These are phyloP conservation scores for Trichoderma sp. DNA, from an alignment of 2,329 filamentous ascomycete species.

Conservation along the genomic window DNA sequence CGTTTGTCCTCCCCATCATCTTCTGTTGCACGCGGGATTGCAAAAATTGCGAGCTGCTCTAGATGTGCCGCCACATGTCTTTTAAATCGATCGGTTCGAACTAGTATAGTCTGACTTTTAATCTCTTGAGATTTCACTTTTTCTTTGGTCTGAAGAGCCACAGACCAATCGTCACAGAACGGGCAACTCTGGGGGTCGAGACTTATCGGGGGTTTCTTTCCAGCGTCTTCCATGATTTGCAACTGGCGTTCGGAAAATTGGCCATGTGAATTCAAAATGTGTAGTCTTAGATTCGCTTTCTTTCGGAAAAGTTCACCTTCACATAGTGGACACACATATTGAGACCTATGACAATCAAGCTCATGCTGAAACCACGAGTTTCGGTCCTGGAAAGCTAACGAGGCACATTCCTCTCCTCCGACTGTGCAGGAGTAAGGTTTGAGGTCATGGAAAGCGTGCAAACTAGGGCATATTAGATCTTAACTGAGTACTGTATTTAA, in stretches of 20 bases:
- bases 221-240: background rate
- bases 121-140: background rate
- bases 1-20: background rate
- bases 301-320: too few relatives aligned
- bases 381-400: background rate
- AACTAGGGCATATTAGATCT: background rate
- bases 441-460: background rate
- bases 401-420: background rate
- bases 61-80: background rate
- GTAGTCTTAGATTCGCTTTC: too few relatives aligned
- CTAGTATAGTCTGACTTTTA: background rate
- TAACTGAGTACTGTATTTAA: background rate
- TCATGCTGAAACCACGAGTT: background rate
- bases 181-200: background rate
- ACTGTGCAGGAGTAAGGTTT: background rate
- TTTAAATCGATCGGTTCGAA: background rate
- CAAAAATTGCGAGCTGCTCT: background rate
- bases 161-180: background rate
- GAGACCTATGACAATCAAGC: background rate
- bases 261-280: too few relatives aligned
- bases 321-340: background rate
- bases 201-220: background rate
- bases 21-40: background rate
- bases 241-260: background rate
- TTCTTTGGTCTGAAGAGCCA: background rate